Evolutionary conservation across 1,139 yeast species (phyloP).

Genomic region (Zhuliangozyma parablackwelliae): DNA sequence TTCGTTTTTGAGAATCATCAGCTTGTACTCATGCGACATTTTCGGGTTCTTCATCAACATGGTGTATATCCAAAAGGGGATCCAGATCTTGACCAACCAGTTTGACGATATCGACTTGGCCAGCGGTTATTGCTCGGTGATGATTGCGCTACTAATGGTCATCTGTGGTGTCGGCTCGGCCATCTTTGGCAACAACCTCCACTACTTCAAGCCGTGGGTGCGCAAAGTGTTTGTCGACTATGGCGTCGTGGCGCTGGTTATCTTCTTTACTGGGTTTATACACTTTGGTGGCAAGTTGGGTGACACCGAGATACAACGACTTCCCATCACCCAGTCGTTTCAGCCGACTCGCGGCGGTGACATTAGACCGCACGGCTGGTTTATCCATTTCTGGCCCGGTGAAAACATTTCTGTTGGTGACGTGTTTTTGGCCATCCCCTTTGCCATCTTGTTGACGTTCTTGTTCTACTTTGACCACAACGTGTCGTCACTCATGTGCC

Average conservation of each 20-base stretch:
- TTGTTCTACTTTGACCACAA: constrained; percentile 93
- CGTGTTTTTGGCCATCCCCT: constrained; percentile 86
- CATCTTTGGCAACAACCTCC: constrained; percentile 56
- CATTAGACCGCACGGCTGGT: constrained; percentile 58
- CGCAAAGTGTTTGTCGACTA: constrained; percentile 80
- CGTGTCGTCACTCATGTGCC: constrained; percentile 89
- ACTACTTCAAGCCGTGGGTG: constrained; percentile 52
- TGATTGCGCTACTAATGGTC: constrained; percentile 68
- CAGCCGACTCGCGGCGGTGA: constrained; percentile 55
- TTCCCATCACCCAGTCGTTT: constrained; percentile 73
- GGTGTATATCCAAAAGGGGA: constrained; percentile 88
- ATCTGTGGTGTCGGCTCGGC: constrained; percentile 67
- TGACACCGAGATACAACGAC: constrained; percentile 45
- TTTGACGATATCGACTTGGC: constrained; percentile 45
- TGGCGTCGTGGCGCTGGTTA: constrained; percentile 75
- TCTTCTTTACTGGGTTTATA: constrained; percentile 86
- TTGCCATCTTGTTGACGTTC: constrained; percentile 78
- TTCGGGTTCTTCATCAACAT: constrained; percentile 89
- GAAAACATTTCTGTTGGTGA: constrained; percentile 61
- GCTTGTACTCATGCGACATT: constrained; percentile 84
- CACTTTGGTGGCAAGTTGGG: constrained; percentile 80
- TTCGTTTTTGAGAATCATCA: constrained; percentile 65
- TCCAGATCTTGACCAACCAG: constrained; percentile 73
- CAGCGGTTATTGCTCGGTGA: constrained; percentile 72
- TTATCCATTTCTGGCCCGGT: constrained; percentile 69